Base-by-base conservation (phyloP, 768 basidiomycete species). In the Pholiota molesta region DNA sequence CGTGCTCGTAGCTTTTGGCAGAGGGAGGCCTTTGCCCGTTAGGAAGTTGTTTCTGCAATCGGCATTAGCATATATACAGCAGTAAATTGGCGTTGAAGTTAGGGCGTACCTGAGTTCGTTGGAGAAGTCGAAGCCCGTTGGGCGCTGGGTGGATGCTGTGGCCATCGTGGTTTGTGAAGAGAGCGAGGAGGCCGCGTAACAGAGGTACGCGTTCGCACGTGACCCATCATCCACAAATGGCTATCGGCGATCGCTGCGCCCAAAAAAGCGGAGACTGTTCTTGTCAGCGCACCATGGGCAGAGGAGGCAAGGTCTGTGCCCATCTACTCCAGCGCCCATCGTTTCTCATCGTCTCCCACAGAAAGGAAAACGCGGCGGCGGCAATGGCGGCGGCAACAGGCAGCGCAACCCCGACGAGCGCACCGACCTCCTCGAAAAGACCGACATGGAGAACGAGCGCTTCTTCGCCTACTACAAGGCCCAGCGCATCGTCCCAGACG, bases 1-100 rank as follows among this genome's bases (percentile, higher is more conserved):
- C 0, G 93, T 95, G 77, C 92, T 94, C 14, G 93, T 94, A 3
- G 92, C 93, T 73, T 89, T 93, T 55, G 93, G 93, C 45, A 90
- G 73, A 14, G 84, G 86, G 19, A 92, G 70, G 37, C 93, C 93
- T 68, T 88, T 90, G 52, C 84, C 81, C 11, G 79, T 74, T 62
- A 95, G 75, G 72, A 90, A 93, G 66, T 83, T 81, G 71, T 95
- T 95, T 62, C 93, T 93, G 56, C 23, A 42, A n/a, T 17, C 33
- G 13, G 5, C 58, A 49, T 44, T 47, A 59, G 49, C 14, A 37
- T 13, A 9, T 7, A 7, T 31, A 7, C 5, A 7, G 3, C 13
- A 44, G 21, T 9, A 23, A 11, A 28, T 28, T 29, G 21, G 19
- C 11, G 47, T 7, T 52, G 23, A 11, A 1, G 0, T 37, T 17